Evolutionary conservation across 2,329 filamentous ascomycete genomes (phyloP), one percentile per base, ranked within the genome.

Genomic region (Rhytidhysteron rufulum): DNA sequence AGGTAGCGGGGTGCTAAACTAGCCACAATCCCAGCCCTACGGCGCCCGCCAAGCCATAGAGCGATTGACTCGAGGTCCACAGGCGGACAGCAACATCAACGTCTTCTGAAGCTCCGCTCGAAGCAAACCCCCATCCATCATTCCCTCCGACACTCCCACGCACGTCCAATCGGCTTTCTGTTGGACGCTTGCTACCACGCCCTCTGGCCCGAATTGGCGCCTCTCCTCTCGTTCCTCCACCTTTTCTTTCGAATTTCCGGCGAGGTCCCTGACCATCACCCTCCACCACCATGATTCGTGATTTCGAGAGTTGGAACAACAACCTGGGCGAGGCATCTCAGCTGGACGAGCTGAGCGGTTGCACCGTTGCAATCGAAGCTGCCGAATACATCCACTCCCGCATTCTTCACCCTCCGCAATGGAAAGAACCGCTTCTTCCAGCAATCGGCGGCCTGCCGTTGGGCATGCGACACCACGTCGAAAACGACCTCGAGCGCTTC

Each of bases 381-480:
- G 85, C 86, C 39, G 86, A 94, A 67, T 97, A 93, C 65, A 79
- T 98, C 49, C 78, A 85, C 63, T 53, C 50, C 36, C 81, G 83
- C 44, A 79, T 95, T 50, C 80, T 95, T 55, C 57, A 58, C 42
- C 55, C 57, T 16, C 49, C 29, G 16, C 78, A 81, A 20, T 83
- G 80, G 33, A 85, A 87, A 59, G 93, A 98, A 66, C 90, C 91
- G 31, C 82, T 98, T 24, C 78, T 97, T 24, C 82, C 89, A 40
- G 93, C 93, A 17, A 79, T 97, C 34, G 93, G 91, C 36, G 93
- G 93, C 42, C 78, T 91, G 45, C 93, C 91, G 2, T 81, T 86
- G 44, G 86, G 86, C 39, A 77, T 97, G 58, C 80, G 80, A 65
- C 74, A 72, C 49, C 84, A 85, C 56, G 84, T 98, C 48, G 80